phyloP scores from a whole-genome alignment of 441 rosid genomes.

The Breynia disticha region DNA sequence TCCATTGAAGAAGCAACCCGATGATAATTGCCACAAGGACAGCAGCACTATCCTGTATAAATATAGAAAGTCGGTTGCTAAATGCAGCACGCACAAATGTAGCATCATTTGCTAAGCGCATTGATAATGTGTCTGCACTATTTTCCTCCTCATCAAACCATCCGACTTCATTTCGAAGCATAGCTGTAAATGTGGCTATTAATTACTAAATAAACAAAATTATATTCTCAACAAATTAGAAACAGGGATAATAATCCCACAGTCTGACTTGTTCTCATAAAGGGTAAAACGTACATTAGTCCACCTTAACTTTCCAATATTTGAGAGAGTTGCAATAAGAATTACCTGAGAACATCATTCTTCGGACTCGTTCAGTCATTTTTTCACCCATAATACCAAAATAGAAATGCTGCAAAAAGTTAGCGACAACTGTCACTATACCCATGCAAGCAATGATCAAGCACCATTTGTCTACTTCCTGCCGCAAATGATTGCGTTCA shows the following conservation, averaged over 20 bases:
- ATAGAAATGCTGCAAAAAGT: slow-evolving; percentile 94
- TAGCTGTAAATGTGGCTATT: slow-evolving; percentile 48
- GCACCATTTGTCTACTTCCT: slow-evolving; percentile 95
- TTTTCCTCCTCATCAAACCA: slow-evolving; percentile 99
- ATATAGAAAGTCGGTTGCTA: slow-evolving; percentile 92
- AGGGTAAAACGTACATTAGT: too few relatives aligned
- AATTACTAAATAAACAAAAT: slow-evolving; percentile 8
- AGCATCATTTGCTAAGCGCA: slow-evolving; percentile 99
- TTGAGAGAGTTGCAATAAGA: neutral
- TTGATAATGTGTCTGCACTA: slow-evolving; percentile 85
- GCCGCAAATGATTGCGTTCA: slow-evolving; percentile 34
- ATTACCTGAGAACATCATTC: slow-evolving; percentile 99
- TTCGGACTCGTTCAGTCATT: slow-evolving; percentile 95
- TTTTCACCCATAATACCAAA: slow-evolving; percentile 99
- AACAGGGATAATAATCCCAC: too few relatives aligned
- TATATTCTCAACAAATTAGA: neutral
- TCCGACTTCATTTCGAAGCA: slow-evolving; percentile 95
- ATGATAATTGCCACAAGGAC: slow-evolving; percentile 78
- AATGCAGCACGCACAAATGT: slow-evolving; percentile 95
- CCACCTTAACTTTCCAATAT: too few relatives aligned
- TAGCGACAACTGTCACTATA: slow-evolving; percentile 87
- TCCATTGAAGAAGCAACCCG: slow-evolving; percentile 82
- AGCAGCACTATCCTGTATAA: slow-evolving; percentile 86
- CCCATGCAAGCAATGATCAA: slow-evolving; percentile 96
- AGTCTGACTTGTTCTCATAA: too few relatives aligned